A percentile compares a stretch with the other conserved stretches of the same genome.
These are phyloP conservation scores for Penicillium manginii DNA, from an alignment of 495 filamentous ascomycete species.

Conservation along the genomic window DNA sequence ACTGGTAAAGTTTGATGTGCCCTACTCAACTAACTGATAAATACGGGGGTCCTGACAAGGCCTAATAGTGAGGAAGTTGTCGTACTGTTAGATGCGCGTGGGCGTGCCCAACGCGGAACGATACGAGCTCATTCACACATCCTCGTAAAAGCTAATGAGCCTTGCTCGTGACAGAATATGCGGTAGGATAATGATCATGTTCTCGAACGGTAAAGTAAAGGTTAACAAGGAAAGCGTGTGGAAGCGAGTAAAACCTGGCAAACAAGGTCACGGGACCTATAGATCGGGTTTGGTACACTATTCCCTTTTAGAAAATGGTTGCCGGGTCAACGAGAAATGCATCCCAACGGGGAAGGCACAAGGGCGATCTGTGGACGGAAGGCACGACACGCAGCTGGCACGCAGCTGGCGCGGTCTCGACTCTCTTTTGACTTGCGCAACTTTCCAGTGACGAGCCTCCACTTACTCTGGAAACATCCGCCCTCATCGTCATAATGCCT, in stretches of 20 bases:
- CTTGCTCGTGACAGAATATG: too few relatives aligned
- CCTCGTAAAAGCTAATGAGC: not conserved
- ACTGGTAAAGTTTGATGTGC: not conserved
- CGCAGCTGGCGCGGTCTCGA: slow-evolving; percentile 7
- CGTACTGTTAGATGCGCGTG: too few relatives aligned
- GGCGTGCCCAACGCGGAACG: not conserved
- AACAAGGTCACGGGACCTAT: not conserved
- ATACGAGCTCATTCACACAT: not conserved
- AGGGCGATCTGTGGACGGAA: slow-evolving; percentile 26
- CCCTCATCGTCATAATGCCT: slow-evolving; percentile 24
- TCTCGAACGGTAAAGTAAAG: too few relatives aligned
- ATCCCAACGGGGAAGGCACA: slow-evolving; percentile 15
- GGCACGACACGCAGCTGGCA: not conserved
- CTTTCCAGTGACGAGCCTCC: slow-evolving; percentile 8
- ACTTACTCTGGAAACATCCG: slow-evolving; percentile 14
- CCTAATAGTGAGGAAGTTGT: too few relatives aligned
- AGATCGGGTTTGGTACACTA: not conserved
- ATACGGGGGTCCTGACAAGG: not conserved
- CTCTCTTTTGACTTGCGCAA: not conserved
- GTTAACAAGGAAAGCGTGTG: too few relatives aligned
- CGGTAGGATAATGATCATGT: too few relatives aligned
- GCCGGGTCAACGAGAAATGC: slow-evolving; percentile 21
- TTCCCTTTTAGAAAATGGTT: slow-evolving; percentile 13
- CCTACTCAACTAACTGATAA: not conserved
- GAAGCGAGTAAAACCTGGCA: too few relatives aligned